Base-by-base conservation (phyloP, 2,329 filamentous ascomycete species). In the Penicillium crustosum region DNA sequence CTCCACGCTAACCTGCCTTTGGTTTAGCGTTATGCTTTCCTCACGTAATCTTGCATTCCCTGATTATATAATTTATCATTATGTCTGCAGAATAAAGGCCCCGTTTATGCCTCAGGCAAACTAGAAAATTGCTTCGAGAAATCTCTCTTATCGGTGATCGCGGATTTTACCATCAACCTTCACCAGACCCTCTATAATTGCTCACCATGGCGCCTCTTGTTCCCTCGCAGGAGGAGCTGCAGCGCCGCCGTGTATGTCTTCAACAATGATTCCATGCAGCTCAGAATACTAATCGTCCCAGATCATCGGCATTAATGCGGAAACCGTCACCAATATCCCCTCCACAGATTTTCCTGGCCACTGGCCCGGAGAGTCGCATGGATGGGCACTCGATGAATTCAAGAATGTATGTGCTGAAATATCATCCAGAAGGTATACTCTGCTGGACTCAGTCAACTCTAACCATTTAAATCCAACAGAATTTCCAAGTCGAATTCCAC, bases 271-370 rank as follows among this genome's bases (percentile, higher is more conserved):
- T 9, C 8, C 25, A 51, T 23, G 7, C 10, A 35, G n/a, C 23
- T 29, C 3, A 31, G 23, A 27, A 35, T 36, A 39, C 53, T 59
- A 53, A 62, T 55, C 23, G 27, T 58, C 50, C 51, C 68, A 96
- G 90, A 89, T 90, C 67, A 88, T 99, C 70, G 86, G 88, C 67
- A 87, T 99, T 78, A 91, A 94, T 75, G 82, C 87, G 66, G 94
- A 99, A 78, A 97, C 91, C 23, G 89, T 99, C 70, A 90, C 89
- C 66, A 87, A 97, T 79, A 89, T 93, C 68, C 84, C 88, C 61
- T 94, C 92, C 47, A 96, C 88, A 68, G 93, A 97, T 73, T 96
- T 93, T 74, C 95, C 95, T 17, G 89, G 89, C 65, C 91, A 96
- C 76, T 94, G 88, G 80, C 89, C 91, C 3, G 90, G 90, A 67